A percentile compares a stretch with the other conserved stretches of the same genome.
Conservation (phyloP, 345 rosid species). For the Limnanthes douglasii region DNA sequence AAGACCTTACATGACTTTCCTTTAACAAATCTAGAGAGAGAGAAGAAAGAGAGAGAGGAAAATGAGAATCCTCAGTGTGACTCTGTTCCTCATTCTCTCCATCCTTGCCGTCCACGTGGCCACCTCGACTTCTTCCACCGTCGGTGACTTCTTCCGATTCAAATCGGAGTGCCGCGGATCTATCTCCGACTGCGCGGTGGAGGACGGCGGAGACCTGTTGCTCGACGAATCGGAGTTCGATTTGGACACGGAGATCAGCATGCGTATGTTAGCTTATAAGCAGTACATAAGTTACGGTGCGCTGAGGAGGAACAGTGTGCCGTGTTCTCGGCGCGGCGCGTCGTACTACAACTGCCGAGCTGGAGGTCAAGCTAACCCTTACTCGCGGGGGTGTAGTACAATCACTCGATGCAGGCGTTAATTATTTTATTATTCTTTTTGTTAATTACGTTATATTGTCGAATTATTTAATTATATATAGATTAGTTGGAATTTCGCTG, state of each 20-base stretch:
- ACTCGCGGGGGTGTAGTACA: constrained; percentile 62
- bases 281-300: constrained; percentile 88
- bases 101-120: constrained; percentile 32
- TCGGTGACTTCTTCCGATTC: constrained; percentile 21
- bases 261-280: constrained; percentile 58
- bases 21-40: background rate
- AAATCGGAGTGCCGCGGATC: constrained; percentile 51
- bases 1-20: constrained; percentile 2
- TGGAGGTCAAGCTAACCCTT: constrained; percentile 75
- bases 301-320: constrained; percentile 59
- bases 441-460: background rate
- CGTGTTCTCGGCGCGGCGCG: constrained; percentile 84
- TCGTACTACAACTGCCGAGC: constrained; percentile 76
- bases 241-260: too few species aligned
- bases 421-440: constrained; percentile 4
- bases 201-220: constrained; percentile 6
- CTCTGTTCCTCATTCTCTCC: constrained; percentile 12
- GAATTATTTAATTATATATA: too few species aligned
- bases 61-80: constrained; percentile 15
- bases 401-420: constrained; percentile 72
- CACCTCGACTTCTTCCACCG: constrained; percentile 18
- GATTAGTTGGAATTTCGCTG: too few species aligned
- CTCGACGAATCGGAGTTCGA: too few species aligned
- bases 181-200: constrained; percentile 41
- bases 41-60: constrained; percentile 1